These are phyloP conservation scores for Mycena metata DNA, from an alignment of 768 basidiomycete genomes.

Conservation along the genomic window DNA sequence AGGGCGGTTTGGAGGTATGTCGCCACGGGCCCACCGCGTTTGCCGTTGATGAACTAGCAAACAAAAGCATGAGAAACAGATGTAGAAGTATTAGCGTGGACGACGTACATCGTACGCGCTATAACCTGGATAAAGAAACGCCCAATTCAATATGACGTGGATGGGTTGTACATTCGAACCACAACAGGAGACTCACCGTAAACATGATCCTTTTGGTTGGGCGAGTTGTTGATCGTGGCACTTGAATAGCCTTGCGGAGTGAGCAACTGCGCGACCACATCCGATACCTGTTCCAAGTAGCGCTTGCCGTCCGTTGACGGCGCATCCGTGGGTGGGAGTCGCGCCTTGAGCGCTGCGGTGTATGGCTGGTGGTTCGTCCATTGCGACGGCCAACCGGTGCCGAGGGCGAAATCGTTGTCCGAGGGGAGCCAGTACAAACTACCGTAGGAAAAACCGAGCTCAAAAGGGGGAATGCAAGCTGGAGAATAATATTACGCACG, in stretches of 20 bases:
- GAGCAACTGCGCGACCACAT: slow-evolving; percentile 49
- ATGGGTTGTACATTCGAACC: no score
- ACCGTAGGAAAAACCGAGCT: no score
- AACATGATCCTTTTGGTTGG: slow-evolving; percentile 55
- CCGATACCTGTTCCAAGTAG: slow-evolving; percentile 54
- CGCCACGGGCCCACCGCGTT: slow-evolving; percentile 56
- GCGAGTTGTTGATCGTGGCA: slow-evolving; percentile 54
- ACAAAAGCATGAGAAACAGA: no score
- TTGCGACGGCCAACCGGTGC: slow-evolving; percentile 54
- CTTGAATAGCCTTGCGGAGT: slow-evolving; percentile 50
- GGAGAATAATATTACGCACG: slow-evolving; percentile 53
- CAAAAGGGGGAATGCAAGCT: no score
- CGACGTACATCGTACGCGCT: slow-evolving; percentile 34
- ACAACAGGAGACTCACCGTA: slow-evolving; percentile 25
- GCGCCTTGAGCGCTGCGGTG: slow-evolving; percentile 47
- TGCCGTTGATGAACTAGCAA: slow-evolving; percentile 44
- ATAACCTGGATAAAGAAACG: slow-evolving; percentile 20
- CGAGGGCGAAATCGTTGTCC: slow-evolving; percentile 51
- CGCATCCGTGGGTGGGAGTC: slow-evolving; percentile 55
- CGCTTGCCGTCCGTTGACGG: slow-evolving; percentile 58
- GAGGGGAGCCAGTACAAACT: slow-evolving; percentile 39
- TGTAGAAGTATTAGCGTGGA: no score
- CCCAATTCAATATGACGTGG: neutral
- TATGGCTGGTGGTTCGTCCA: slow-evolving; percentile 55
- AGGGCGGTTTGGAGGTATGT: slow-evolving; percentile 57